Evolutionary conservation across 1,284 basidiomycete species (phyloP).

Genomic region (Fomitopsis schrenkii): DNA sequence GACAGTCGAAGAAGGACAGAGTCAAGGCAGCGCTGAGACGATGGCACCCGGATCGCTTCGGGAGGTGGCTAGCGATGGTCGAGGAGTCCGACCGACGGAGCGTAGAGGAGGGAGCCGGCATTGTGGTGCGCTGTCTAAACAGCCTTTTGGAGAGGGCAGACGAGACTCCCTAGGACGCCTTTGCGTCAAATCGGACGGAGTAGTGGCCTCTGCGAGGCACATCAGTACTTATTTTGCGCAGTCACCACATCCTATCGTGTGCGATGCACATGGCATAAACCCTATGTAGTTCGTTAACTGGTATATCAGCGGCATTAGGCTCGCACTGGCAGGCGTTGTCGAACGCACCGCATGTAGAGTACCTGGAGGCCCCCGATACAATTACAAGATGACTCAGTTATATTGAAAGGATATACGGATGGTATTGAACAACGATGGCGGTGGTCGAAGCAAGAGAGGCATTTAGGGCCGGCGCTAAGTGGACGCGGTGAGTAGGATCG

Average conservation of each 20-base stretch:
- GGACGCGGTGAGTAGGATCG: background rate
- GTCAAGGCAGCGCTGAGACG: slow-evolving; percentile 59
- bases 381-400: too few species aligned
- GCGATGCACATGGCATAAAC: background rate
- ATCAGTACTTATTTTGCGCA: too few species aligned
- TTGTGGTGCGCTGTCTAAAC: slow-evolving; percentile 68
- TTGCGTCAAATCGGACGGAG: too few species aligned
- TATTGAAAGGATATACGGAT: too few species aligned
- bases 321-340: too few species aligned
- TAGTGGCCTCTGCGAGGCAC: too few species aligned
- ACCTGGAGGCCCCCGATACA: too few species aligned
- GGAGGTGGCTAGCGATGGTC: slow-evolving; percentile 49
- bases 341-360: too few species aligned
- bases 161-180: background rate
- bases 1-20: slow-evolving; percentile 55
- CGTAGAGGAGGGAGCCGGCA: slow-evolving; percentile 66
- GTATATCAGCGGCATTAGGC: too few species aligned
- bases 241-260: too few species aligned
- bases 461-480: background rate
- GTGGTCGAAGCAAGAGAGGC: background rate
- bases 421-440: too few species aligned
- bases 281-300: background rate
- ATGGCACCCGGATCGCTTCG: slow-evolving; percentile 78
- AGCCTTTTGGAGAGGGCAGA: slow-evolving; percentile 44
- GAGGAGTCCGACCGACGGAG: slow-evolving; percentile 45